phyloP scores from a whole-genome alignment of 148 eudicot species.

The Rhododendron molle region DNA sequence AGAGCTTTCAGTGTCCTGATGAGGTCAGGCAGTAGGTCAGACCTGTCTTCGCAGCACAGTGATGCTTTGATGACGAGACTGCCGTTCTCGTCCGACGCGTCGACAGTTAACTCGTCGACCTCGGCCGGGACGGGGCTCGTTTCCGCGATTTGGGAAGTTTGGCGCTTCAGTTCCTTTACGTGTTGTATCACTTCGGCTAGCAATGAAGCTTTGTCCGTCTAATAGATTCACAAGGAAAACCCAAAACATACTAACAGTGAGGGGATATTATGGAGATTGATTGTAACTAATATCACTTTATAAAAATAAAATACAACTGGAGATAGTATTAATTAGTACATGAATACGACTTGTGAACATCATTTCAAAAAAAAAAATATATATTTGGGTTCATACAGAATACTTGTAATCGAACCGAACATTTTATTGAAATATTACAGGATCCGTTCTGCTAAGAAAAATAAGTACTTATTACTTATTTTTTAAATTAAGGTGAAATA shows the following conservation, averaged over 20 bases:
- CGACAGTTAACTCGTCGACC: constrained; percentile 70
- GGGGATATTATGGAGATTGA: no score
- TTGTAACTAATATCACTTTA: no score
- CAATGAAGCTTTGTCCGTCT: constrained; percentile 99
- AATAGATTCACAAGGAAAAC: background rate
- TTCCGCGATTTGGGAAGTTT: constrained; percentile 73
- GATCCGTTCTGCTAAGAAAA: no score
- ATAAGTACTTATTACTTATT: no score
- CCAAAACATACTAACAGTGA: background rate
- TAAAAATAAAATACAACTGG: no score
- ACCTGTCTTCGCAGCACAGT: constrained; percentile 80
- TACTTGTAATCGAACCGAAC: background rate
- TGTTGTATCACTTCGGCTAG: constrained; percentile 97
- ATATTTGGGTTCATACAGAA: no score
- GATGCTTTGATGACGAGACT: constrained; percentile 68
- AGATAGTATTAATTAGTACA: no score
- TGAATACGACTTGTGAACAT: no score
- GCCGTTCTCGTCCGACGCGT: constrained; percentile 52
- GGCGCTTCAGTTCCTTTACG: constrained; percentile 88
- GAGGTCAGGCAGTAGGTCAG: constrained; percentile 77
- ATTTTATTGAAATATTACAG: no score
- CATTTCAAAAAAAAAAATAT: no score
- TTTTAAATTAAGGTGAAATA: no score
- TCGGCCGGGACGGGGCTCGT: constrained; percentile 72
- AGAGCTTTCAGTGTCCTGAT: constrained; percentile 75